Conservation (phyloP, 179 eudicot species). For the Silene vulgaris region DNA sequence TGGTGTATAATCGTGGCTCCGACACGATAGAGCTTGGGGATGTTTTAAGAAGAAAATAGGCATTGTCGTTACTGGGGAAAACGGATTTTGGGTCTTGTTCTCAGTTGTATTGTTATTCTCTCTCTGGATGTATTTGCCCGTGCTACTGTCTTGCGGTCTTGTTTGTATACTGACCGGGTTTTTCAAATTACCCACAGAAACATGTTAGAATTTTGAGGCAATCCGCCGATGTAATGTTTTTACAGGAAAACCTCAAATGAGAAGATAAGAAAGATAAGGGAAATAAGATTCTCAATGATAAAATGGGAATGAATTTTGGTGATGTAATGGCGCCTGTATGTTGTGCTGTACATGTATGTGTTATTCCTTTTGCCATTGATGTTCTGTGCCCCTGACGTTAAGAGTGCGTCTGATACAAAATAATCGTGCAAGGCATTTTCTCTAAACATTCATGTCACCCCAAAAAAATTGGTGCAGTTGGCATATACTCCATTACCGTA, state of each 20-base stretch:
- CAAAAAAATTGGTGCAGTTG: no score
- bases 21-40: not conserved
- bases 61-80: not conserved
- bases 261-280: not conserved
- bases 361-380: not conserved
- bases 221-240: not conserved
- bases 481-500: no score
- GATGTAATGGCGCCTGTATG: not conserved
- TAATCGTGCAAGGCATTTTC: no score
- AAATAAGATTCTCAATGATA: not conserved
- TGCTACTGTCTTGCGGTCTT: not conserved
- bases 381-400: not conserved
- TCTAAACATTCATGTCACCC: no score
- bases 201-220: not conserved
- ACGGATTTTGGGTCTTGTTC: not conserved
- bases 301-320: not conserved
- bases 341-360: not conserved
- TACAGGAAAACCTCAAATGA: not conserved
- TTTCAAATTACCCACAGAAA: not conserved
- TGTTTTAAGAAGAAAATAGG: not conserved
- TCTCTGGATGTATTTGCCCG: not conserved
- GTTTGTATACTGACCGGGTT: not conserved
- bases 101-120: not conserved
- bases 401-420: no score
- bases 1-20: no score